phyloP scores from a whole-genome alignment of 2,329 filamentous ascomycete species.

The Cordyceps farinosa region DNA sequence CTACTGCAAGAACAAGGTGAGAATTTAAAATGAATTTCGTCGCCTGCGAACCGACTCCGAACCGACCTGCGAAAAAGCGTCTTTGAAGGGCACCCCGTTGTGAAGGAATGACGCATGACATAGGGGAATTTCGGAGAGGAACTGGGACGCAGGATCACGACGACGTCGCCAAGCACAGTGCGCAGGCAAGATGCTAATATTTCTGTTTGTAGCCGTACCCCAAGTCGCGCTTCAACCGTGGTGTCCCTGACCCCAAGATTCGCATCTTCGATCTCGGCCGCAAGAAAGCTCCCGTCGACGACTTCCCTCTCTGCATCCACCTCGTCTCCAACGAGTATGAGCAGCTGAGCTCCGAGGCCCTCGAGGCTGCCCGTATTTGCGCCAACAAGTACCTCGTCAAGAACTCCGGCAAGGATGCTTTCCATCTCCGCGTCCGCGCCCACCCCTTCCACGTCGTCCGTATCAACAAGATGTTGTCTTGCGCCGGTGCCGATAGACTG shows the following conservation, averaged over 20 bases:
- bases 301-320: slow-evolving; percentile 99
- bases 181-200: slow-evolving; percentile 16
- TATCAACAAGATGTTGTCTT: slow-evolving; percentile 99
- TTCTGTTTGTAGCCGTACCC: slow-evolving; percentile 71
- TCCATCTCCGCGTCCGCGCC: slow-evolving; percentile 76
- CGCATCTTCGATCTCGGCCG: slow-evolving; percentile 98
- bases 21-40: slow-evolving; percentile 32
- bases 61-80: neutral
- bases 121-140: neutral
- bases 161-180: neutral
- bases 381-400: slow-evolving; percentile 96
- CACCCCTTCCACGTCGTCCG: slow-evolving; percentile 99
- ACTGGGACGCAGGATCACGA: slow-evolving; percentile 3
- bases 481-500: slow-evolving; percentile 99
- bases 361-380: slow-evolving; percentile 99
- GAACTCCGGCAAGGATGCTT: slow-evolving; percentile 67
- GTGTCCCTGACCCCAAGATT: slow-evolving; percentile 83
- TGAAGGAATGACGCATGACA: neutral
- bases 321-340: slow-evolving; percentile 99
- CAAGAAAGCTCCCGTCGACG: slow-evolving; percentile 98
- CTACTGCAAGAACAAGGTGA: slow-evolving; percentile 99
- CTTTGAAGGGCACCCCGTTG: neutral
- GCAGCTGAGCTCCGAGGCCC: slow-evolving; percentile 98
- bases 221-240: slow-evolving; percentile 99
- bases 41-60: slow-evolving; percentile 19